Base-by-base conservation (phyloP, 2,329 filamentous ascomycete species). In the Rhynchosporium secalis region DNA sequence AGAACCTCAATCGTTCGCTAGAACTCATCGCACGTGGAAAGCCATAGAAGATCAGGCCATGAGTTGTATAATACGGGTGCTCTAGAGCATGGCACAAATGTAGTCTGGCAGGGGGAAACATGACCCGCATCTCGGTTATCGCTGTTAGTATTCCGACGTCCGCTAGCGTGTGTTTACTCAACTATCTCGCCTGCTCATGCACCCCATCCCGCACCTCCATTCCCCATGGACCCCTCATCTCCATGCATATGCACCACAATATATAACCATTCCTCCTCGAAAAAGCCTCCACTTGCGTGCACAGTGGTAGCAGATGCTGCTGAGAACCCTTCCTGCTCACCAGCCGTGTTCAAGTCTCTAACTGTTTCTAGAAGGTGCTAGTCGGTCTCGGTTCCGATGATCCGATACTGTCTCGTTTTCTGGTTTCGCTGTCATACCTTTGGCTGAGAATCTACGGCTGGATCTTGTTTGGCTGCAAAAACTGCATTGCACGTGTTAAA, bases 111-210 rank as follows among this genome's bases (percentile, higher is more conserved):
- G 15, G 43, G 43, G 15, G 15, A n/a, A n/a, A n/a, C 6, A 2
- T 46, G n/a, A 46, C 43, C 26, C 43, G n/a, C 43, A n/a, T 46
- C 26, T 52, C 48, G 48, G 26, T 52, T 52, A 12, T 56, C 52
- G 52, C 38, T 56, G 52, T 56, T 38, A 12, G 52, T 12, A 41
- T 7, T 41, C 52, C 52, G 52, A 41, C 9, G 13, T 56, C 52
- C 31, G 31, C 52, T 41, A 41, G 38, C 36, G 52, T 9, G 12
- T 36, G 8, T 26, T 28, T 29, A 6, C 40, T 43, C 20, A 20
- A 20, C 20, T 20, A 20, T 20, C 20, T 20, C 15, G 3, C 29
- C 48, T 31, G 47, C n/a, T 36, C 33, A 36, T 36, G 33, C 33
- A 36, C 33, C 33, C 33, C 33, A 10, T 36, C 33, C 2, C 33